Evolutionary conservation across 2,329 filamentous ascomycete species (phyloP).

Genomic region (Ophiocordyceps camponoti-leonardi): DNA sequence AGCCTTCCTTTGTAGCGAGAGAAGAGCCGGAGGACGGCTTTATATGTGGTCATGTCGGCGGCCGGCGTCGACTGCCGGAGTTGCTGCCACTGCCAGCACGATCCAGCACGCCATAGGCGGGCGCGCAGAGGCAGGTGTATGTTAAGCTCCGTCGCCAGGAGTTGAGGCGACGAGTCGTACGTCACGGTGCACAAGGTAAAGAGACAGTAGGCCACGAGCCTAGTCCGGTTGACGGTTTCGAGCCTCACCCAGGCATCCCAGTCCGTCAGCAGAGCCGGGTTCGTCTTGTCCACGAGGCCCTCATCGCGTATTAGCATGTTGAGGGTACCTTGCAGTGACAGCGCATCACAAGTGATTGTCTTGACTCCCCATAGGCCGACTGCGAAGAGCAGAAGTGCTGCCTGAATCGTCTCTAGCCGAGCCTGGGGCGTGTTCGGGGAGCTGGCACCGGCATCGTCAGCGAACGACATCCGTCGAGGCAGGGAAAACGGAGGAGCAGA

Average conservation of each 20-base stretch:
- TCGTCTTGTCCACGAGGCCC: constrained; percentile 30
- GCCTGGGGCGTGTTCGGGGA: constrained; percentile 42
- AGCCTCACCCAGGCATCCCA: constrained; percentile 45
- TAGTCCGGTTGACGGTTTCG: constrained; percentile 39
- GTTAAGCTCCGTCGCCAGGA: constrained; percentile 42
- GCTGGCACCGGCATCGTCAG: constrained; percentile 17
- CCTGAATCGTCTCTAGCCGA: constrained; percentile 47
- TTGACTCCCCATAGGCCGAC: constrained; percentile 45
- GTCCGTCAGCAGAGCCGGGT: constrained; percentile 25
- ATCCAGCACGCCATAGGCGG: constrained; percentile 39
- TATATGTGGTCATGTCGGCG: constrained; percentile 36
- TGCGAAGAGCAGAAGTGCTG: constrained; percentile 41
- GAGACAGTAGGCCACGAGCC: constrained; percentile 43
- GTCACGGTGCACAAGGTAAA: constrained; percentile 46
- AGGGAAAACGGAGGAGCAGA: too few relatives aligned
- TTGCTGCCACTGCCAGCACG: constrained; percentile 42
- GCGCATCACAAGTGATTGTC: constrained; percentile 39
- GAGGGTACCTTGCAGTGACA: constrained; percentile 41
- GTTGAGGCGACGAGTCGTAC: constrained; percentile 39
- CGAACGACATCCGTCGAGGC: not conserved
- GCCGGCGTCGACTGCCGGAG: constrained; percentile 31
- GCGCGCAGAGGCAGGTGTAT: constrained; percentile 36
- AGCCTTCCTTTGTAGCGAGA: constrained; percentile 27
- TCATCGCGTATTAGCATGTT: constrained; percentile 42
- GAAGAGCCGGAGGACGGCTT: constrained; percentile 38